Base-by-base conservation (phyloP, 768 basidiomycete species). In the Tulasnella sp. region DNA sequence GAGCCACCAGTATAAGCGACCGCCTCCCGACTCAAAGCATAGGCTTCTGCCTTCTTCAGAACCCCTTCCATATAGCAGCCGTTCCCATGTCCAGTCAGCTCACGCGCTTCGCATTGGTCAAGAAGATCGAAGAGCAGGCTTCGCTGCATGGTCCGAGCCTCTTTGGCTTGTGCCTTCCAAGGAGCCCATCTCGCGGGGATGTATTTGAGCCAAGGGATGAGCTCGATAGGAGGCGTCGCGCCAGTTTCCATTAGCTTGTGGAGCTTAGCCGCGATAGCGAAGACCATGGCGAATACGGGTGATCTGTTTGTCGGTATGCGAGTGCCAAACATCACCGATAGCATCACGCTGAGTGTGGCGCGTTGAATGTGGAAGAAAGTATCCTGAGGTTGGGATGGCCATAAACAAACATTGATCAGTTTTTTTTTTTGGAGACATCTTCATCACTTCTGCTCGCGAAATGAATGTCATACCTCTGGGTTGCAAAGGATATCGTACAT, bases 31-130 rank as follows among this genome's bases (percentile, higher is more conserved):
- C 51, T 58, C 59, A 70, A 25, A 2, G 66, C 70, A 24, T 59
- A 64, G 57, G 66, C 65, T 24, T 67, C 51, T 27, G 46, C 48
- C 41, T 65, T 64, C 31, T 60, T 50, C 3, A 72, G 51, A 19
- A 71, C 50, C n/a, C 66, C 62, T 61, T 74, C 73, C 63, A 73
- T 65, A 50, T 67, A 73, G 51, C 65, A 65, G 0, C 69, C 73
- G 34, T 65, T 70, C 5, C 62, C 65, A 21, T 62, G 44, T 10
- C 70, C 70, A n/a, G 59, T 64, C 42, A 53, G 49, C 15, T 71
- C 10, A 11, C 71, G 59, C 11, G 60, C 61, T 55, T 69, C 65
- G 19, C 63, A 67, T 21, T 66, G 63, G 5, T 65, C 62, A 27
- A 71, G 55, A 9, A 72, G 54, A 1, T 66, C 63, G 27, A 66